Conservation (phyloP, 164 flowering plant species). For the Kalanchoe fedtschenkoi region DNA sequence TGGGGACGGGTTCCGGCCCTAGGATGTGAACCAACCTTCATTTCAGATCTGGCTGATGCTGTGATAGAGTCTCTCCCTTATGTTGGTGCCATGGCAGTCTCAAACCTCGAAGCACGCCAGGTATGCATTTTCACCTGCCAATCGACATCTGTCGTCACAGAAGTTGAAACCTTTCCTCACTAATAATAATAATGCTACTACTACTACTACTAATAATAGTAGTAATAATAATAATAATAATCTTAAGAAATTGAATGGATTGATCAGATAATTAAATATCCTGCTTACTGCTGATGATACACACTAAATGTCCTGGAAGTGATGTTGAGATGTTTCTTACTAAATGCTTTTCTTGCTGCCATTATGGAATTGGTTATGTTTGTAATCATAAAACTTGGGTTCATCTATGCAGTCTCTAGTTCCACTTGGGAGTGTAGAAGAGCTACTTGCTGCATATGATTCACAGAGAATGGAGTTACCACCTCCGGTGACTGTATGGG, state of each 20-base stretch:
- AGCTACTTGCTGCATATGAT: constrained; percentile 86
- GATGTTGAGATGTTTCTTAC: not conserved
- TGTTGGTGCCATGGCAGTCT: constrained; percentile 96
- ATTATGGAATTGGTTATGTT: not conserved
- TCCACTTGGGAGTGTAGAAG: constrained; percentile 93
- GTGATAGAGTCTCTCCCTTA: constrained; percentile 95
- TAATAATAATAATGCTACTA: too few species aligned
- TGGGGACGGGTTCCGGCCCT: constrained; percentile 99
- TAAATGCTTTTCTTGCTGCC: not conserved
- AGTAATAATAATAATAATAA: too few species aligned
- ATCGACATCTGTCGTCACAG: too few species aligned
- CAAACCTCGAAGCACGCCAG: constrained; percentile 95
- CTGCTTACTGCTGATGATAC: too few species aligned
- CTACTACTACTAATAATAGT: too few species aligned
- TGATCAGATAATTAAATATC: too few species aligned
- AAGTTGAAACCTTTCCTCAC: too few species aligned
- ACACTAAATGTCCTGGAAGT: too few species aligned
- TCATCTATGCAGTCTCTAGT: constrained; percentile 63
- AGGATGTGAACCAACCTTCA: constrained; percentile 87
- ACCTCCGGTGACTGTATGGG: constrained; percentile 83
- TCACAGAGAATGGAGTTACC: constrained; percentile 88
- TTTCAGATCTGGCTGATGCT: constrained; percentile 94
- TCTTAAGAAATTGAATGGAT: too few species aligned
- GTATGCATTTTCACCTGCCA: constrained; percentile 22
- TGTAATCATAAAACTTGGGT: not conserved